These are phyloP conservation scores for Trichophyton rubrum DNA, from an alignment of 2,329 filamentous ascomycete genomes.

Conservation along the genomic window DNA sequence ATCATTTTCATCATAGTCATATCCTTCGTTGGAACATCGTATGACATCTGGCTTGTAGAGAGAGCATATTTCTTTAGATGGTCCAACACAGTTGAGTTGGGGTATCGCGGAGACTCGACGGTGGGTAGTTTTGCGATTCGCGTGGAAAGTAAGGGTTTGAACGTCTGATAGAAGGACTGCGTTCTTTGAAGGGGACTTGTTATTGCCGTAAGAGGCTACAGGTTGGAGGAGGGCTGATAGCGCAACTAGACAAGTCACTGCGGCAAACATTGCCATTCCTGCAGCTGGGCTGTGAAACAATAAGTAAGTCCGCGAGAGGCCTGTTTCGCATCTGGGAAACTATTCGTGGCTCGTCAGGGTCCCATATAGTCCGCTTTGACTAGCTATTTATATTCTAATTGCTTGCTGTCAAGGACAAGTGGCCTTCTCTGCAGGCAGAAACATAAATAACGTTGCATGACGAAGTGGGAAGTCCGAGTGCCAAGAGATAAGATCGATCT, in stretches of 20 bases:
- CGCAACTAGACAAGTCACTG: constrained; percentile 5
- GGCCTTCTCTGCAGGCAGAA: constrained; percentile 2
- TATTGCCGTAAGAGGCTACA: constrained; percentile 10
- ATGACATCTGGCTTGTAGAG: constrained; percentile 67
- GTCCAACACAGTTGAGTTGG: constrained; percentile 64
- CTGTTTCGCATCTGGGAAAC: neutral
- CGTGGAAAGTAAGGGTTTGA: constrained; percentile 63
- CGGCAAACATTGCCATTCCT: constrained; percentile 2
- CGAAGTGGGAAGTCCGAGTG: neutral
- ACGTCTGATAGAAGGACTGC: constrained; percentile 41
- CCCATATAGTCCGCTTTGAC: neutral
- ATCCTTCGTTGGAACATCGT: constrained; percentile 79
- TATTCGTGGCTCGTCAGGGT: neutral
- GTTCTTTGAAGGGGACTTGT: constrained; percentile 25
- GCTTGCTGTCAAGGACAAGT: neutral
- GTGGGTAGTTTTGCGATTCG: constrained; percentile 54
- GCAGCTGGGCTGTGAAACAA: neutral
- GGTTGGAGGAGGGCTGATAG: constrained; percentile 12
- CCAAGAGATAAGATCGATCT: constrained; percentile 15
- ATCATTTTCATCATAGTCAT: constrained; percentile 65
- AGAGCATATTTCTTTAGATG: constrained; percentile 47
- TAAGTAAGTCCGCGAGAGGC: neutral
- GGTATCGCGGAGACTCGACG: constrained; percentile 66
- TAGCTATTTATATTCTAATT: neutral
- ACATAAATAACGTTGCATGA: neutral